Evolutionary conservation across 306 rosid genomes (phyloP), one percentile per base, ranked within the genome.

Genomic region (Rosa chinensis): DNA sequence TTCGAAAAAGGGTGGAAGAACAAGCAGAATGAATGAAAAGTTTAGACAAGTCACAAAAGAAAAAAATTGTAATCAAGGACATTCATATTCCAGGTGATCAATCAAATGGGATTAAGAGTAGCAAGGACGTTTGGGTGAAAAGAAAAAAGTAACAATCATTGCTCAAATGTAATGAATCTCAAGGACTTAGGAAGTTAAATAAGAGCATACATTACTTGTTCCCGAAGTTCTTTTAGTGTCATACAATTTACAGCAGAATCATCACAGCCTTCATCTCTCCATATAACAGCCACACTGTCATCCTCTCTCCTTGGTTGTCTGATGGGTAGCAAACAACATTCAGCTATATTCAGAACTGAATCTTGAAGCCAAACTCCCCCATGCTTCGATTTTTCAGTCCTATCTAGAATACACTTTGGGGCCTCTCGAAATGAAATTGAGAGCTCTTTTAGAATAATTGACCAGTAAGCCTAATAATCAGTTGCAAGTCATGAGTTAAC

Each of bases 241-340:
- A 90, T 42, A 8, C 16, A 75, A 53, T 87, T 90, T 18, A 92
- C 81, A 58, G 66, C 14, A 5, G 96, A 82, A 75, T 89, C 81
- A 75, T 92, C 91, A 72, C 44, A 76, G 10, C 94, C 97, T 81
- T 94, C 97, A 76, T 82, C 92, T 79, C 93, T 90, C 96, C 96
- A 94, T 6, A 92, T 86, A n/a, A 94, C 78, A 75, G 98, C 97
- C 68, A 79, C 10, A 83, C 90, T 61, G 49, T 74, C 64, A 45
- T 94, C 98, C 20, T 74, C 87, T 80, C 82, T 92, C 73, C 86
- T 88, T 18, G 87, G 92, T 28, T 84, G 78, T 12, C 68, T 23
- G 16, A 66, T 71, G 35, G 97, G 90, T 42, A 84, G 83, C 86
- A 94, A 81, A 84, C 96, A 94, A 77, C 97, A 90, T 35, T 92